Percentiles rank a stretch among this genome's conserved stretches.
phyloP scores from a whole-genome alignment of 1,284 basidiomycete species.

The Pterulicium gracile region DNA sequence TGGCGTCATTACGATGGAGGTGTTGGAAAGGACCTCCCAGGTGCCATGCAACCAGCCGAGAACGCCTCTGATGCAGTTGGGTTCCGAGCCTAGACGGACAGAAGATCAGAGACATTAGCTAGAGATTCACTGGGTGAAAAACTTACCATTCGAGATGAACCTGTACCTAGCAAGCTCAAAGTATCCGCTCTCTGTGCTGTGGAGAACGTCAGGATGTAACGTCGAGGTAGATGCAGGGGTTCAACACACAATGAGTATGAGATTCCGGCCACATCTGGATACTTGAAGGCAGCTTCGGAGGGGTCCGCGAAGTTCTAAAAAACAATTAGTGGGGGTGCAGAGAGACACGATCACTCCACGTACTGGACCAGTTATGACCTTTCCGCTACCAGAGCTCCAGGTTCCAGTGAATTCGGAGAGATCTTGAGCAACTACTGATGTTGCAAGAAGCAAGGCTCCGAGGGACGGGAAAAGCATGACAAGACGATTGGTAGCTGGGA shows the following conservation, averaged over 20 bases:
- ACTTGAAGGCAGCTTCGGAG: slow-evolving; percentile 66
- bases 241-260: slow-evolving; percentile 88
- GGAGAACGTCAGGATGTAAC: slow-evolving; percentile 4
- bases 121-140: slow-evolving; percentile 5
- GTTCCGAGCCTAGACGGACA: slow-evolving; percentile 43
- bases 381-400: slow-evolving; percentile 72
- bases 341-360: slow-evolving; percentile 23
- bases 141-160: slow-evolving; percentile 59
- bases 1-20: slow-evolving; percentile 63
- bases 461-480: slow-evolving; percentile 16
- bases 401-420: slow-evolving; percentile 64
- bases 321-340: slow-evolving; percentile 3
- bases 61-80: slow-evolving; percentile 75
- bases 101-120: not conserved
- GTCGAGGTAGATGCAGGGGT: slow-evolving; percentile 21
- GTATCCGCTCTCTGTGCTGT: slow-evolving; percentile 51
- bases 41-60: slow-evolving; percentile 83
- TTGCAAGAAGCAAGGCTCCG: slow-evolving; percentile 31
- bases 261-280: slow-evolving; percentile 75
- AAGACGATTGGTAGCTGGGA: not conserved
- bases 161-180: slow-evolving; percentile 87
- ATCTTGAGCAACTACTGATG: slow-evolving; percentile 28
- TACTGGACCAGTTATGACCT: slow-evolving; percentile 77
- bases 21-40: slow-evolving; percentile 58
- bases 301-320: slow-evolving; percentile 76